Percentiles rank a stretch among this genome's conserved stretches.
Conservation (phyloP, 495 filamentous ascomycete genomes). For the Neurospora pannonica region DNA sequence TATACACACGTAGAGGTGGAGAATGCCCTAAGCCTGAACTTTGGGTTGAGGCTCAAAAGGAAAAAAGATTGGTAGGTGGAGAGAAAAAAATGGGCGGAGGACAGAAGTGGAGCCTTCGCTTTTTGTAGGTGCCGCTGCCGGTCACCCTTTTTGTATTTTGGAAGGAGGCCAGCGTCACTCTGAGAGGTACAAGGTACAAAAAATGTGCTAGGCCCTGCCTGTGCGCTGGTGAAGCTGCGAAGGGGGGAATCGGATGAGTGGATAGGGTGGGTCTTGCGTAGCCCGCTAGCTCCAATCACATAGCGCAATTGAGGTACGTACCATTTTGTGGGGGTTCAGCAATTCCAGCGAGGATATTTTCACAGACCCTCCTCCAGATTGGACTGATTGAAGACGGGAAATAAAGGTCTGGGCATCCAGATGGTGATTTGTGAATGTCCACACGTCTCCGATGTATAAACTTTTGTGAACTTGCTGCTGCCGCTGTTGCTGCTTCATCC, state of each 20-base stretch:
- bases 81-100: constrained; percentile 26
- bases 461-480: neutral
- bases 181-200: neutral
- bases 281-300: neutral
- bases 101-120: constrained; percentile 3
- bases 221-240: neutral
- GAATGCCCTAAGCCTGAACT: constrained; percentile 22
- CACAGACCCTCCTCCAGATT: neutral
- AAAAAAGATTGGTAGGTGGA: constrained; percentile 25
- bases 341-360: neutral
- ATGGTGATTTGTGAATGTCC: neutral
- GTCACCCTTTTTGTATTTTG: constrained; percentile 1
- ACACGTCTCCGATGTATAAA: neutral
- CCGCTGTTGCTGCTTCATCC: neutral
- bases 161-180: constrained; percentile 2
- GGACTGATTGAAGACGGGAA: neutral
- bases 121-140: neutral
- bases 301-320: neutral
- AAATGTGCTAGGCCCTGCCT: neutral
- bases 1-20: constrained; percentile 16
- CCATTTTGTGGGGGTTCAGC: neutral
- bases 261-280: neutral
- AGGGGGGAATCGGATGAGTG: neutral
- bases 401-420: neutral
- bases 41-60: constrained; percentile 24